Conservation (phyloP, 1,284 basidiomycete species). For the Xerocomus tenax region DNA sequence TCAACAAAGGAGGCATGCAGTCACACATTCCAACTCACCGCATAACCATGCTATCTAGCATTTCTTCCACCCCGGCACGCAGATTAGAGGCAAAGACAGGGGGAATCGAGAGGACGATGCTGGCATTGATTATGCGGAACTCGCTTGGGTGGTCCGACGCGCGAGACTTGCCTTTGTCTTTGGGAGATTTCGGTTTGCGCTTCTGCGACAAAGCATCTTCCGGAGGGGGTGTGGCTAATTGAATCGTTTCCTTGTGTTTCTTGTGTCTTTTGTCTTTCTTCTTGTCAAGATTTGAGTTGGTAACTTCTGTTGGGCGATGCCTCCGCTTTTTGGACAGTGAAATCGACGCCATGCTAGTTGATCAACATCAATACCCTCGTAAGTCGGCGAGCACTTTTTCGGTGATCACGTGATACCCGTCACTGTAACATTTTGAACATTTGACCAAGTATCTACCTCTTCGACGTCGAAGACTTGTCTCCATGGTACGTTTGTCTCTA, state of each 20-base stretch:
- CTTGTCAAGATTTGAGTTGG: constrained; percentile 15
- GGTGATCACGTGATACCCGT: constrained; percentile 21
- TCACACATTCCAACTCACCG: constrained; percentile 47
- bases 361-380: no score
- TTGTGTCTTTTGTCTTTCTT: constrained; percentile 27
- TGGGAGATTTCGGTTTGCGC: constrained; percentile 17
- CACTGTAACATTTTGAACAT: background rate
- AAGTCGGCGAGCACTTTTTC: constrained; percentile 14
- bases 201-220: constrained; percentile 10
- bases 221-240: background rate
- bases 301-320: constrained; percentile 26
- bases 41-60: constrained; percentile 91
- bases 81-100: constrained; percentile 73
- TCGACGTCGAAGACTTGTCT: constrained; percentile 11
- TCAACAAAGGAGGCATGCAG: constrained; percentile 1
- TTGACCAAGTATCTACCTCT: background rate
- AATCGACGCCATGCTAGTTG: constrained; percentile 6
- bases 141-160: constrained; percentile 35
- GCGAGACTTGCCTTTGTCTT: constrained; percentile 37
- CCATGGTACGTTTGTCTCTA: constrained; percentile 22
- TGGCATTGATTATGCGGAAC: constrained; percentile 61
- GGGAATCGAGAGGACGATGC: constrained; percentile 70
- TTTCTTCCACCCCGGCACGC: constrained; percentile 69
- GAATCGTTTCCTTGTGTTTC: background rate
- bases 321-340: constrained; percentile 48